A percentile compares a stretch with the other conserved stretches of the same genome.
These are phyloP conservation scores for Passalora sequoiae DNA, from an alignment of 2,329 filamentous ascomycete genomes.

Conservation along the genomic window DNA sequence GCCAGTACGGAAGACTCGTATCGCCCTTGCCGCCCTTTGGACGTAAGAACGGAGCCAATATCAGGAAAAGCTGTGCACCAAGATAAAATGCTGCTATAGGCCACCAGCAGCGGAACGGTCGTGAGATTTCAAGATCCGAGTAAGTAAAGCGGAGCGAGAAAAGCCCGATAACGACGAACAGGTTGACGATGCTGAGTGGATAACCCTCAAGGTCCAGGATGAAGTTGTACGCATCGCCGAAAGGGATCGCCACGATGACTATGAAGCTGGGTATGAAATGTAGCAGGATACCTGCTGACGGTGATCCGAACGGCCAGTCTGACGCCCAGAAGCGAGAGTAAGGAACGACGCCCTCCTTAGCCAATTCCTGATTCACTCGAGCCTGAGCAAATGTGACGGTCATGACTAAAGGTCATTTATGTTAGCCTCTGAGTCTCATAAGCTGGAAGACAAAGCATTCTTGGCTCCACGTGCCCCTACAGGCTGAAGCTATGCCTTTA, in stretches of 20 bases:
- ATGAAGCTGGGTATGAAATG: constrained; percentile 55
- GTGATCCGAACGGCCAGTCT: constrained; percentile 59
- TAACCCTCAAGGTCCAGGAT: constrained; percentile 67
- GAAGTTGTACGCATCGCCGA: constrained; percentile 61
- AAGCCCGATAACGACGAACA: constrained; percentile 55
- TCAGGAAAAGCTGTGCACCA: constrained; percentile 35
- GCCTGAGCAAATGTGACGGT: constrained; percentile 53
- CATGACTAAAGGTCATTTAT: no score
- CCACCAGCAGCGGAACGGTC: constrained; percentile 62
- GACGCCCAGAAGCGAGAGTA: constrained; percentile 58
- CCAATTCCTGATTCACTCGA: constrained; percentile 56
- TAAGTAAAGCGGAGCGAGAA: constrained; percentile 56
- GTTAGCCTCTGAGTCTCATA: no score
- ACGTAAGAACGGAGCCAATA: constrained; percentile 40
- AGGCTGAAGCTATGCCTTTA: no score
- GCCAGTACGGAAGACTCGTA: constrained; percentile 42
- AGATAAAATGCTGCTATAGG: constrained; percentile 51
- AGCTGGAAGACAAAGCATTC: no score
- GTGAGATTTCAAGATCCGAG: constrained; percentile 53
- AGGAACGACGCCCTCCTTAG: constrained; percentile 56
- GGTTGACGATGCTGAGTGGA: constrained; percentile 55
- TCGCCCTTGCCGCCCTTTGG: constrained; percentile 40
- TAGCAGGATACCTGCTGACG: constrained; percentile 50
- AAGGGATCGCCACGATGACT: constrained; percentile 57
- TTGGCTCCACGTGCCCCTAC: no score